Evolutionary conservation across 768 basidiomycete species (phyloP).

Genomic region (Boletellus ananas): DNA sequence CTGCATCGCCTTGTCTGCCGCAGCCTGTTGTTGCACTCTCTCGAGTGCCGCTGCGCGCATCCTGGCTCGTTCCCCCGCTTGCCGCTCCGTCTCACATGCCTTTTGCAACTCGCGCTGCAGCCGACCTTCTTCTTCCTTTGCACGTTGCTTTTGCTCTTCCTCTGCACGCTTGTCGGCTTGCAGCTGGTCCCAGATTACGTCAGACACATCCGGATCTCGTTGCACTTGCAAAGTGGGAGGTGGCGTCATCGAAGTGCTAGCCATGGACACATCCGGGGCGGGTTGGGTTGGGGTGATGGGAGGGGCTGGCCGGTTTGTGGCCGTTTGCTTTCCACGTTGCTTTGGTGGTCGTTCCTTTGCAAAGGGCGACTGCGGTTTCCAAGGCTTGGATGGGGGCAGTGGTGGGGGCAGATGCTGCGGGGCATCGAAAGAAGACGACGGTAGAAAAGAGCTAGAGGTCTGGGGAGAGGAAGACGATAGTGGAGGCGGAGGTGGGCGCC

Average conservation of each 20-base stretch:
- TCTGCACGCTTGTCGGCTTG: constrained; percentile 35
- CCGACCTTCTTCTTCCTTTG: constrained; percentile 14
- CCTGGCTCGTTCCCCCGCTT: constrained; percentile 23
- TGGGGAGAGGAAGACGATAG: constrained; percentile 10
- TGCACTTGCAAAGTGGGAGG: not conserved
- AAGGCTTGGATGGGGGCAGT: constrained; percentile 2
- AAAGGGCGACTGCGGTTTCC: constrained; percentile 8
- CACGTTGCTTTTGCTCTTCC: constrained; percentile 16
- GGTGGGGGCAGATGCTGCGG: not conserved
- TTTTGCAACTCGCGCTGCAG: constrained; percentile 17
- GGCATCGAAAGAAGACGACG: constrained; percentile 1
- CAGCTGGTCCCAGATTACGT: constrained; percentile 49
- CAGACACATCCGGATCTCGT: constrained; percentile 51
- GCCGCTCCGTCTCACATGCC: constrained; percentile 17
- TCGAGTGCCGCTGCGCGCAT: constrained; percentile 18
- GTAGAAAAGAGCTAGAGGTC: constrained; percentile 21
- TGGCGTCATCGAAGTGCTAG: not conserved
- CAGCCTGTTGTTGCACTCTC: constrained; percentile 16
- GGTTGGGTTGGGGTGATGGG: constrained; percentile 1
- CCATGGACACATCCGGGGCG: not conserved
- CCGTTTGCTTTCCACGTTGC: not conserved
- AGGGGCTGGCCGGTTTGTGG: not conserved
- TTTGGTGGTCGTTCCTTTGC: constrained; percentile 1
- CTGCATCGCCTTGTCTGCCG: constrained; percentile 16
- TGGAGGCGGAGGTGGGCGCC: too few species aligned